These are phyloP conservation scores for Exophiala bonariae DNA, from an alignment of 2,329 filamentous ascomycete genomes.

Conservation along the genomic window DNA sequence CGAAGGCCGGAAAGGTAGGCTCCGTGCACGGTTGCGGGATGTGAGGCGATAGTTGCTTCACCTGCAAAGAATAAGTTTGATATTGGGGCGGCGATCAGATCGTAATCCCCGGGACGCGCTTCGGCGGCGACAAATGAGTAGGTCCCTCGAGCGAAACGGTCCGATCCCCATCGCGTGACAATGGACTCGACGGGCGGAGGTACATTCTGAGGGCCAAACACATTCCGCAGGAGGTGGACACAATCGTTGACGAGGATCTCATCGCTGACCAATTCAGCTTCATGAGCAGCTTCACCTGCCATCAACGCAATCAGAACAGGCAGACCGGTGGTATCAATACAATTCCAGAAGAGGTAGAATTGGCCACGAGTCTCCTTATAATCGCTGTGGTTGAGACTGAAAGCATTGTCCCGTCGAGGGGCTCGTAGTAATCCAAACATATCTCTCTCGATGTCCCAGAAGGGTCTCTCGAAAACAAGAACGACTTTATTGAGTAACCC, in stretches of 20 bases:
- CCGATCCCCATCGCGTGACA: constrained; percentile 87
- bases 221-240: constrained; percentile 70
- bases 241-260: constrained; percentile 78
- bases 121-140: constrained; percentile 90
- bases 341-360: constrained; percentile 98
- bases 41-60: constrained; percentile 92
- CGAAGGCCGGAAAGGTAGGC: constrained; percentile 92
- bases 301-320: constrained; percentile 89
- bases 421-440: constrained; percentile 91
- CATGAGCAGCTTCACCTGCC: constrained; percentile 90
- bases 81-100: constrained; percentile 79
- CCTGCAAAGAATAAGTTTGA: constrained; percentile 94
- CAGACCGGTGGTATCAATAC: constrained; percentile 82
- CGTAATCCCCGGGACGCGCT: constrained; percentile 85
- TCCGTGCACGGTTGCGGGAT: constrained; percentile 95
- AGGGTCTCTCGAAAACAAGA: constrained; percentile 81
- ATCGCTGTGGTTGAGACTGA: constrained; percentile 75
- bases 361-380: constrained; percentile 80
- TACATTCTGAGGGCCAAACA: constrained; percentile 66
- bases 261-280: constrained; percentile 77
- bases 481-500: constrained; percentile 95
- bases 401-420: constrained; percentile 56
- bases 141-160: constrained; percentile 87
- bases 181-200: constrained; percentile 81
- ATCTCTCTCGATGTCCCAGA: constrained; percentile 87